Base-by-base conservation (phyloP, 345 rosid species). In the Salix viminalis region DNA sequence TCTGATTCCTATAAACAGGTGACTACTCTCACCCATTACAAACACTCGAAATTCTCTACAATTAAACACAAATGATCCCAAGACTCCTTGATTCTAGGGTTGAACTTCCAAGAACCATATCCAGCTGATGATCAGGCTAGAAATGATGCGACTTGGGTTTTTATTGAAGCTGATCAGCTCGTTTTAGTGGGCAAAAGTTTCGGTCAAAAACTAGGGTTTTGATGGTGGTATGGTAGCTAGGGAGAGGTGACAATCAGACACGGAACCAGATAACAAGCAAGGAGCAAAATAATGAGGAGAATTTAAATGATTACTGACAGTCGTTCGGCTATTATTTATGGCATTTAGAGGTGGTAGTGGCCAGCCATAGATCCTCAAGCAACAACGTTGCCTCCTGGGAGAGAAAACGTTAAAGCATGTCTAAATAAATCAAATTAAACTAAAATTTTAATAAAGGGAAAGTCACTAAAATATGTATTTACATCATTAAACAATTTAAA, bases 241-340 rank as follows among this genome's bases (percentile, higher is more conserved):
- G 62, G 62, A 11, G 14, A 4, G 26, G 62, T 9, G 62, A 56
- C 26, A 66, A 7, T 21, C 44, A 71, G 79, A 78, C 79, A 75
- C 37, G 19, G 28, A 48, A 61, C 42, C 84, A 39, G 79, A 56
- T 62, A 41, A 79, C 77, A 72, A 26, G 85, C 69, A 12, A 67
- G 56, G 72, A 76, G 82, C 28, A 80, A 80, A 76, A 19, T 67
- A 56, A 64, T 41, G 74, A 36, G 74, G 76, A 18, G 54, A 46
- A 24, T 37, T 50, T 12, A 10, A 24, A 75, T 64, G 61, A 52
- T 48, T 37, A 26, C 70, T n/a, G 23, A 54, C 70, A 23, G 66
- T 42, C 68, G 75, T 44, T n/a, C 7, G 21, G 28, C 32, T n/a
- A 58, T n/a, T 6, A 72, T 67, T 50, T 61, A 41, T 73, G 80